These are phyloP conservation scores for Arachnomyces sp. DNA, from an alignment of 2,329 filamentous ascomycete genomes.

Conservation along the genomic window DNA sequence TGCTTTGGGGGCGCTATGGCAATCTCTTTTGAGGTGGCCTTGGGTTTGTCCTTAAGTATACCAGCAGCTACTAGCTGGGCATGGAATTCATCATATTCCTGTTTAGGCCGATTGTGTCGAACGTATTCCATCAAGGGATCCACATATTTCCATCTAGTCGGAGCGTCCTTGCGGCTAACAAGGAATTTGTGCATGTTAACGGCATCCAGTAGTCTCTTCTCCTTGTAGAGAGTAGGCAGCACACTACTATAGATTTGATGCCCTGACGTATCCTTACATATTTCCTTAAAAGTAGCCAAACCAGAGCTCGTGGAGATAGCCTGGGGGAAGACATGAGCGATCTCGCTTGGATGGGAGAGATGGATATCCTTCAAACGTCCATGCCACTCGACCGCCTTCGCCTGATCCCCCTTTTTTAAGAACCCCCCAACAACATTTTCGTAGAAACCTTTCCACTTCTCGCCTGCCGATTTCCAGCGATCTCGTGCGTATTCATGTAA, in stretches of 20 bases:
- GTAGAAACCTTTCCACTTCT: slow-evolving; percentile 29
- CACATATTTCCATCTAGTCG: slow-evolving; percentile 28
- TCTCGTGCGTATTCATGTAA: slow-evolving; percentile 31
- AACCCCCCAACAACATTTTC: slow-evolving; percentile 30
- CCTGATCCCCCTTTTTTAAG: slow-evolving; percentile 21
- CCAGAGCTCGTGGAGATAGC: slow-evolving; percentile 17
- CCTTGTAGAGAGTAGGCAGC: slow-evolving; percentile 33
- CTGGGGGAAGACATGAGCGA: slow-evolving; percentile 22
- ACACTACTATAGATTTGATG: slow-evolving; percentile 37
- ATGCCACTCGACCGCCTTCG: slow-evolving; percentile 31
- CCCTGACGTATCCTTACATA: slow-evolving; percentile 32
- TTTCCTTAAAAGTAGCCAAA: slow-evolving; percentile 30
- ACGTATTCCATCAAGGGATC: slow-evolving; percentile 34
- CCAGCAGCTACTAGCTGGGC: slow-evolving; percentile 6
- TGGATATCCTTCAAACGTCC: slow-evolving; percentile 26
- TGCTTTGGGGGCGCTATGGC: slow-evolving; percentile 1
- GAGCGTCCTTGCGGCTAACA: slow-evolving; percentile 34
- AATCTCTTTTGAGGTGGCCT: too few relatives aligned
- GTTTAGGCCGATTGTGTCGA: slow-evolving; percentile 21
- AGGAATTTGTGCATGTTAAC: slow-evolving; percentile 41
- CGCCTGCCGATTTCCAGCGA: slow-evolving; percentile 32
- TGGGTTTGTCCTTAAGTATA: slow-evolving; percentile 4
- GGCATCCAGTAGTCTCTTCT: slow-evolving; percentile 30
- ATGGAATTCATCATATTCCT: slow-evolving; percentile 8
- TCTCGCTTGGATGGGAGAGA: slow-evolving; percentile 22